Percentiles rank a stretch among this genome's conserved stretches.
These are phyloP conservation scores for Kappamyces sp. DNA, from an alignment of 192 early-diverging fungal species.

Conservation along the genomic window DNA sequence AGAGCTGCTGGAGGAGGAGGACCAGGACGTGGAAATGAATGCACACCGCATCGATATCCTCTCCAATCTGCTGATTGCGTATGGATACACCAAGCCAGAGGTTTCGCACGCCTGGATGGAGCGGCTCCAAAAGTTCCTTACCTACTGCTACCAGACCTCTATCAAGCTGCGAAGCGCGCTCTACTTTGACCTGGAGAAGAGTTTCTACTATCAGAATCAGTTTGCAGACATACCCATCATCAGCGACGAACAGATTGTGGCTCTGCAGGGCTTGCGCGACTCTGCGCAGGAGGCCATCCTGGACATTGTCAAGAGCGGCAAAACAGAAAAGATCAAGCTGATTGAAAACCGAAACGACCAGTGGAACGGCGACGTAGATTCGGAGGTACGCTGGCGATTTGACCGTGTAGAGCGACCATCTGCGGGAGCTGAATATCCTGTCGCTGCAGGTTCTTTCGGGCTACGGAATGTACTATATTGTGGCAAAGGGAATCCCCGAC, in stretches of 20 bases:
- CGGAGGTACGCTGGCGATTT: background rate
- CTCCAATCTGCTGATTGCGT: slow-evolving; percentile 45
- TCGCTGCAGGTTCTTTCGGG: slow-evolving; percentile 43
- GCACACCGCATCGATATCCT: slow-evolving; percentile 40
- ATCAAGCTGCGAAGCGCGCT: slow-evolving; percentile 35
- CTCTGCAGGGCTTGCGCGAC: slow-evolving; percentile 38
- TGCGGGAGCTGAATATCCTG: slow-evolving; percentile 40
- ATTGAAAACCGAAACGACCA: slow-evolving; percentile 42
- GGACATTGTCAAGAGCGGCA: slow-evolving; percentile 57
- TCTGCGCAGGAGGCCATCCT: slow-evolving; percentile 50
- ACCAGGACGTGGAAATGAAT: slow-evolving; percentile 26
- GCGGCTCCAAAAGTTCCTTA: slow-evolving; percentile 37
- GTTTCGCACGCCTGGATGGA: slow-evolving; percentile 27
- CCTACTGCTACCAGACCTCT: slow-evolving; percentile 28
- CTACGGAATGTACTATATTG: slow-evolving; percentile 40
- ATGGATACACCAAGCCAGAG: slow-evolving; percentile 35
- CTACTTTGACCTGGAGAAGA: slow-evolving; percentile 42
- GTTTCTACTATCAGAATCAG: slow-evolving; percentile 54
- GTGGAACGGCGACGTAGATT: slow-evolving; percentile 43
- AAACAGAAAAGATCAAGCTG: slow-evolving; percentile 41
- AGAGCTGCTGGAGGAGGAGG: slow-evolving; percentile 10
- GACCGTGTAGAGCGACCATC: slow-evolving; percentile 38
- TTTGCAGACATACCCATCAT: slow-evolving; percentile 54
- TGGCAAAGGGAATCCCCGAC: slow-evolving; percentile 35
- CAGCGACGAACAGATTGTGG: slow-evolving; percentile 50